Conservation (phyloP, 371 early-diverging fungal species). For the Parasitella parasitica region DNA sequence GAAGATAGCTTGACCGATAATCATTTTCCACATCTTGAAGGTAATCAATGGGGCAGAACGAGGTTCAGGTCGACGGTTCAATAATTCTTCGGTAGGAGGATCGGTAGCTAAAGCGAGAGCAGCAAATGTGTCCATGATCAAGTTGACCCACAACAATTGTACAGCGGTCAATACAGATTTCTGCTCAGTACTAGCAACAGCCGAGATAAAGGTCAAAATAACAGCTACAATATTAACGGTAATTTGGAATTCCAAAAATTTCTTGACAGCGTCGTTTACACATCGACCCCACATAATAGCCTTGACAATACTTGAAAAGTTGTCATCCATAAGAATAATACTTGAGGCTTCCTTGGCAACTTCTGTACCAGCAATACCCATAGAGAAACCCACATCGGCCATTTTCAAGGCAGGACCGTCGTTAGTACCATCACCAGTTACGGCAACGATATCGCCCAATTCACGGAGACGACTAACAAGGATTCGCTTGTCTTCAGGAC, state of each 20-base stretch:
- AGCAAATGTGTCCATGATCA: slow-evolving; percentile 76
- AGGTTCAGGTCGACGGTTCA: slow-evolving; percentile 58
- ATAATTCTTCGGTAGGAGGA: slow-evolving; percentile 56
- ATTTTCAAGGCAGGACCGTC: slow-evolving; percentile 72
- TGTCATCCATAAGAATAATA: slow-evolving; percentile 75
- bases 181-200: slow-evolving; percentile 37
- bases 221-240: slow-evolving; percentile 73
- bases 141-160: slow-evolving; percentile 76
- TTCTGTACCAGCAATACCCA: slow-evolving; percentile 79
- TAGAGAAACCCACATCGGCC: slow-evolving; percentile 75
- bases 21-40: slow-evolving; percentile 69
- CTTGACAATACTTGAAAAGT: slow-evolving; percentile 71
- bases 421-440: slow-evolving; percentile 78
- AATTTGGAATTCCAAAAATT: slow-evolving; percentile 75
- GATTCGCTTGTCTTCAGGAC: slow-evolving; percentile 68
- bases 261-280: slow-evolving; percentile 71
- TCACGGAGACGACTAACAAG: slow-evolving; percentile 64
- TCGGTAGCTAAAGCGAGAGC: slow-evolving; percentile 73
- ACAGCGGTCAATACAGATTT: slow-evolving; percentile 61
- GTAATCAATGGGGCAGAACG: slow-evolving; percentile 61
- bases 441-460: slow-evolving; percentile 67
- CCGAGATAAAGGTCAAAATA: slow-evolving; percentile 57
- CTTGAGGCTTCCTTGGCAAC: slow-evolving; percentile 74
- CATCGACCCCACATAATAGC: slow-evolving; percentile 74
- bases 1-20: slow-evolving; percentile 56